Evolutionary conservation across 148 eudicot genomes (phyloP).

Genomic region (Rhododendron simsii): DNA sequence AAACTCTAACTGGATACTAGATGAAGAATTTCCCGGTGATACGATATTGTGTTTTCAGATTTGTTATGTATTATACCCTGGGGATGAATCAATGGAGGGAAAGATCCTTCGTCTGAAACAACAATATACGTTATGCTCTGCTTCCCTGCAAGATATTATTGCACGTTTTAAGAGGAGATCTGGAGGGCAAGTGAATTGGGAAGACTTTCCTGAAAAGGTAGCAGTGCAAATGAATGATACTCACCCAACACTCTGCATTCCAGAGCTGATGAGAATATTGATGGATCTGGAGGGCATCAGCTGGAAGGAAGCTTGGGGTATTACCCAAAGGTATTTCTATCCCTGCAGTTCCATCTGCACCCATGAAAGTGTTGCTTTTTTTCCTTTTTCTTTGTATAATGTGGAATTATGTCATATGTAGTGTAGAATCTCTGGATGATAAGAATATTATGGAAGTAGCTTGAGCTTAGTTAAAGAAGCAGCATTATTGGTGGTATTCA

Average conservation of each 20-base stretch:
- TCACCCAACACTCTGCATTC: slow-evolving; percentile 95
- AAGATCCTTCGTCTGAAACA: slow-evolving; percentile 87
- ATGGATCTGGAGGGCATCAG: slow-evolving; percentile 81
- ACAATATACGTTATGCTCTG: slow-evolving; percentile 94
- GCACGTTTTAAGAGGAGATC: slow-evolving; percentile 86
- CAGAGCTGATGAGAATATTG: slow-evolving; percentile 87
- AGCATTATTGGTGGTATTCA: background rate
- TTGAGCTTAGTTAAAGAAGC: background rate
- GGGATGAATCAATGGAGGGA: slow-evolving; percentile 84
- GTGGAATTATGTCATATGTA: background rate
- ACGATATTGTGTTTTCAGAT: slow-evolving; percentile 48
- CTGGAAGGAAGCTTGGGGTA: slow-evolving; percentile 84
- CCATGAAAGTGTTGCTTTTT: background rate
- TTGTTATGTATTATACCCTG: slow-evolving; percentile 83
- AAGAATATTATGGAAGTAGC: background rate
- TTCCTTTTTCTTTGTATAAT: background rate
- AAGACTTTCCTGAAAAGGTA: slow-evolving; percentile 78
- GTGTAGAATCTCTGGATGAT: background rate
- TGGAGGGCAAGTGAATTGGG: slow-evolving; percentile 61
- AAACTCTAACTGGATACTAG: background rate
- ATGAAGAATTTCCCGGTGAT: background rate
- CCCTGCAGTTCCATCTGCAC: background rate
- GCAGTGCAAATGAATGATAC: slow-evolving; percentile 99
- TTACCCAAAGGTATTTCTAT: slow-evolving; percentile 62
- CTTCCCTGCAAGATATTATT: slow-evolving; percentile 94